Evolutionary conservation across 768 basidiomycete species (phyloP).

Genomic region (Scleroderma citrinum): DNA sequence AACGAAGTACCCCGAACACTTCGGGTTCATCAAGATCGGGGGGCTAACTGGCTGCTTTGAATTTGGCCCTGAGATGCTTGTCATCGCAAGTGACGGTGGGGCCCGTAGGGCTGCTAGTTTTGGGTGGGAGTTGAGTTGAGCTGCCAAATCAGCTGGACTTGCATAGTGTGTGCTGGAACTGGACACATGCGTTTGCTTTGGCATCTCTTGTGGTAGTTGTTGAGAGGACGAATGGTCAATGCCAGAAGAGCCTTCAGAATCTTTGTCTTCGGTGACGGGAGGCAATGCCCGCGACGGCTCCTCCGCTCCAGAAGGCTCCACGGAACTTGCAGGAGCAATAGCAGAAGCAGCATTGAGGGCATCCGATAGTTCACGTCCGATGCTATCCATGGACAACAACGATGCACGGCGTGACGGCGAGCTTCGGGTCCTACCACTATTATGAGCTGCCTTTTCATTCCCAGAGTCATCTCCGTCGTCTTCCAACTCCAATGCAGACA

Average conservation of each 20-base stretch:
- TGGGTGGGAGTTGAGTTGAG: constrained; percentile 40
- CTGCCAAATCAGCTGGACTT: constrained; percentile 34
- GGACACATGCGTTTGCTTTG: not conserved
- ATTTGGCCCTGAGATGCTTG: constrained; percentile 13
- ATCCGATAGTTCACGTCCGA: constrained; percentile 26
- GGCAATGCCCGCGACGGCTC: not conserved
- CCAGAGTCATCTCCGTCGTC: constrained; percentile 30
- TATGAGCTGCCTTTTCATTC: constrained; percentile 8
- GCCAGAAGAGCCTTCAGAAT: constrained; percentile 1
- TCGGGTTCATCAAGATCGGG: constrained; percentile 69
- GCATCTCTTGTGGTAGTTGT: constrained; percentile 1
- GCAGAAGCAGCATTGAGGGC: constrained; percentile 27
- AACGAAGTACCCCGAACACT: constrained; percentile 95
- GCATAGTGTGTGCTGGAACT: constrained; percentile 1
- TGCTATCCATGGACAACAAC: constrained; percentile 26
- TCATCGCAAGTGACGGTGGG: constrained; percentile 22
- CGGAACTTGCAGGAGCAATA: not conserved
- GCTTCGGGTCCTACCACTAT: not conserved
- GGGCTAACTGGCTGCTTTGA: constrained; percentile 33
- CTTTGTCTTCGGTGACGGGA: not conserved
- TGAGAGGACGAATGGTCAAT: not conserved
- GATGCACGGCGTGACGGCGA: constrained; percentile 8
- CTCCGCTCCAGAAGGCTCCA: not conserved
- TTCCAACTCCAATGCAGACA: constrained; percentile 50
- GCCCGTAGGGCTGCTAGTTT: constrained; percentile 44